phyloP scores from a whole-genome alignment of 345 rosid species.

The Melaleuca alternifolia region DNA sequence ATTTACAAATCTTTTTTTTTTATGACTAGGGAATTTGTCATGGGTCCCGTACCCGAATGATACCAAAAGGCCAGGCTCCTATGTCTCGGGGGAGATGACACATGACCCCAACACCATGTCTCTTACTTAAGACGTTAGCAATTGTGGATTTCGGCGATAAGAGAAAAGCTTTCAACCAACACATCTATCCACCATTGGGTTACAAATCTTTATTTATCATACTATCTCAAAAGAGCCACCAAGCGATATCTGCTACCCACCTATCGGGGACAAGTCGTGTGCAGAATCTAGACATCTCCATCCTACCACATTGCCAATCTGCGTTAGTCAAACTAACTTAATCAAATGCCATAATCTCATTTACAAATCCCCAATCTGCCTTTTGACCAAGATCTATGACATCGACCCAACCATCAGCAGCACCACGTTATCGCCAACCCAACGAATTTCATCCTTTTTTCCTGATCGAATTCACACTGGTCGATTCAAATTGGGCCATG shows the following conservation, averaged over 20 bases:
- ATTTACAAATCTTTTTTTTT: no score
- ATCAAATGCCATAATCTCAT: no score
- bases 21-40: no score
- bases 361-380: not conserved
- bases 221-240: not conserved
- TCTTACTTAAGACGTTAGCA: no score
- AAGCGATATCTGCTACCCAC: not conserved
- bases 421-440: not conserved
- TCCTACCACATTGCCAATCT: not conserved
- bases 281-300: not conserved
- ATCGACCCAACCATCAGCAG: not conserved
- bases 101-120: no score
- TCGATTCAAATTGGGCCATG: not conserved
- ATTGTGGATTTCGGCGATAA: no score
- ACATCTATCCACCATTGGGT: no score
- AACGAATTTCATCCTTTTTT: not conserved
- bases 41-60: no score
- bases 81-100: no score
- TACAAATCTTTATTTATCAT: not conserved
- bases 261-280: accelerated
- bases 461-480: not conserved
- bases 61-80: no score
- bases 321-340: not conserved
- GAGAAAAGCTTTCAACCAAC: no score
- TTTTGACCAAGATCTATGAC: not conserved